These are phyloP conservation scores for Yamadazyma friedrichii DNA, from an alignment of 1,139 yeast species.

Conservation along the genomic window DNA sequence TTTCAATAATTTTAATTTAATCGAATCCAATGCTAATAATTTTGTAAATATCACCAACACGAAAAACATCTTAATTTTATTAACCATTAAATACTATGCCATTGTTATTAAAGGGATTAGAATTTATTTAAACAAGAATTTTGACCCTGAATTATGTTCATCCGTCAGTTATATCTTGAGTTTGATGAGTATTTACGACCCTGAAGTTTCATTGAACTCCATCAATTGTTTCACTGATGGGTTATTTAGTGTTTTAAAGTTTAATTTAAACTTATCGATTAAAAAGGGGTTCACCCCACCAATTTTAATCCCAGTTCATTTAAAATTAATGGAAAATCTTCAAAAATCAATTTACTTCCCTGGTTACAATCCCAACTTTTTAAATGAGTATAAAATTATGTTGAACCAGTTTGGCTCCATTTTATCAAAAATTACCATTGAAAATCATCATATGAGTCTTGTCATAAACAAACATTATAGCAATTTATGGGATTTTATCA, in stretches of 20 bases:
- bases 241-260: slow-evolving; percentile 35
- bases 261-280: slow-evolving; percentile 25
- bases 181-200: slow-evolving; percentile 45
- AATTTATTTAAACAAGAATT: slow-evolving; percentile 26
- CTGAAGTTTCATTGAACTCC: slow-evolving; percentile 42
- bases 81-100: slow-evolving; percentile 38
- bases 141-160: slow-evolving; percentile 35
- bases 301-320: slow-evolving; percentile 30
- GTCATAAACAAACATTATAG: slow-evolving; percentile 18
- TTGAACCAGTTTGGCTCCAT: slow-evolving; percentile 23
- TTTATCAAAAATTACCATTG: slow-evolving; percentile 5
- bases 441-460: not conserved
- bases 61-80: slow-evolving; percentile 27
- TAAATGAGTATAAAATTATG: slow-evolving; percentile 28
- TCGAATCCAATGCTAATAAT: slow-evolving; percentile 13
- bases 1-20: slow-evolving; percentile 21
- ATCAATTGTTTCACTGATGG: slow-evolving; percentile 44
- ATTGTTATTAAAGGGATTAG: slow-evolving; percentile 37
- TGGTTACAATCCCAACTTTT: slow-evolving; percentile 33
- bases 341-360: slow-evolving; percentile 39
- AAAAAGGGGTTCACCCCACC: slow-evolving; percentile 21
- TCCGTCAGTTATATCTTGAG: slow-evolving; percentile 40
- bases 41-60: slow-evolving; percentile 18
- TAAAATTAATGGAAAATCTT: slow-evolving; percentile 38
- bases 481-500: slow-evolving; percentile 26